phyloP scores from a whole-genome alignment of 352 stramenopile species.

The Phytophthora sansomeana region DNA sequence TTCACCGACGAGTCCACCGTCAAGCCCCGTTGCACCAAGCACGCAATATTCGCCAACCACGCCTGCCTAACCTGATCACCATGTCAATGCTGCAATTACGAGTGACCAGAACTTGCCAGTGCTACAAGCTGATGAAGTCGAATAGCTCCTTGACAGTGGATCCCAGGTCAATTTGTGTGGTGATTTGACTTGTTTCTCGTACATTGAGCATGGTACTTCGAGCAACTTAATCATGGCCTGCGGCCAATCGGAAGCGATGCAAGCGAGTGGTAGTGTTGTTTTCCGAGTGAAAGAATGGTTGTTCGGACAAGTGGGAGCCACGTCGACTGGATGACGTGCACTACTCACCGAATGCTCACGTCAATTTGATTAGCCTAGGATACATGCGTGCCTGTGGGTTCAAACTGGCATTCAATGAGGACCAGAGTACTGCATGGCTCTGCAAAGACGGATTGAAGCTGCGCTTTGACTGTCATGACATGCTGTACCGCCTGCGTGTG shows the following conservation, averaged over 20 bases:
- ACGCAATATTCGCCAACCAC: too few relatives aligned
- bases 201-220: conserved; percentile 1
- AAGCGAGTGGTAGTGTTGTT: not conserved
- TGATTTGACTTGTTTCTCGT: conserved; percentile 5
- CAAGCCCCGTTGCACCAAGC: too few relatives aligned
- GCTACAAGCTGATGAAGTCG: not conserved
- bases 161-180: conserved; percentile 23
- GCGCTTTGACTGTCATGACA: conserved; percentile 14
- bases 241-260: not conserved
- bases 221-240: conserved; percentile 11
- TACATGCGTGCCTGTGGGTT: conserved; percentile 23
- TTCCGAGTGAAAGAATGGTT: conserved; percentile 6
- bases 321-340: conserved; percentile 21
- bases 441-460: conserved; percentile 10
- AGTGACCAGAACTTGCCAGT: too few relatives aligned
- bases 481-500: too few relatives aligned
- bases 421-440: conserved; percentile 9
- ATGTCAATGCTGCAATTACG: too few relatives aligned
- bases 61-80: too few relatives aligned
- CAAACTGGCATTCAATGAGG: conserved; percentile 6
- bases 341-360: conserved; percentile 16
- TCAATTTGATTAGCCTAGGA: conserved; percentile 13
- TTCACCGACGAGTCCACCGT: too few relatives aligned
- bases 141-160: not conserved
- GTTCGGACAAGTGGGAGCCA: conserved; percentile 12